phyloP scores from a whole-genome alignment of 2,329 filamentous ascomycete species.

The Xylariaceae sp. region DNA sequence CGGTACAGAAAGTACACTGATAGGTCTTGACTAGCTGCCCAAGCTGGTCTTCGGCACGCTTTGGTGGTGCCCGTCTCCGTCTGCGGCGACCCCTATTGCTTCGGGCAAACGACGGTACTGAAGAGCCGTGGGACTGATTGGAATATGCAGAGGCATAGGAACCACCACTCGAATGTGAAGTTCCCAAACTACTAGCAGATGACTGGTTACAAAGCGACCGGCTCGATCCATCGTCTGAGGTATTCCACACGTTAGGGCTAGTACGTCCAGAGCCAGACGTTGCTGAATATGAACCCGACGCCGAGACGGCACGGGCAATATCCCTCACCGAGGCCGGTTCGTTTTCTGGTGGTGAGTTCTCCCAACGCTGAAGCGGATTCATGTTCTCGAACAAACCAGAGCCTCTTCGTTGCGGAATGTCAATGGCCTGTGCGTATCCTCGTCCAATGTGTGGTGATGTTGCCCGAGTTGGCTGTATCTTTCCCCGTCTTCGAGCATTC shows the following conservation, averaged over 20 bases:
- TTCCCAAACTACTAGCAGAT: conserved; percentile 59
- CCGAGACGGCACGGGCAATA: conserved; percentile 57
- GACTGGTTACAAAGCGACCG: conserved; percentile 58
- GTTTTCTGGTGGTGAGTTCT: conserved; percentile 58
- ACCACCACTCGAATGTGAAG: conserved; percentile 57
- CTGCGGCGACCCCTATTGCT: conserved; percentile 46
- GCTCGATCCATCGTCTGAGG: conserved; percentile 60
- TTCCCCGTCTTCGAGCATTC: conserved; percentile 80
- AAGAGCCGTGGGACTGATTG: conserved; percentile 57
- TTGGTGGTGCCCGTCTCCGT: conserved; percentile 44
- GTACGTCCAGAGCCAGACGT: conserved; percentile 51
- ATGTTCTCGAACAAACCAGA: conserved; percentile 50
- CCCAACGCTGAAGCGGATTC: conserved; percentile 59
- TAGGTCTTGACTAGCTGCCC: conserved; percentile 52
- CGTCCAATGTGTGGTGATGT: conserved; percentile 67
- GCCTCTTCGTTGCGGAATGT: conserved; percentile 65
- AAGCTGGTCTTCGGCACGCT: conserved; percentile 38
- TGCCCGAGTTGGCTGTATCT: conserved; percentile 66
- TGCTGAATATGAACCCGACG: conserved; percentile 44
- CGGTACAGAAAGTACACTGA: conserved; percentile 68
- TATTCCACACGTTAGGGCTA: conserved; percentile 56
- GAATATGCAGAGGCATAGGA: conserved; percentile 61
- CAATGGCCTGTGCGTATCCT: conserved; percentile 61
- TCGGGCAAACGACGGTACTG: conserved; percentile 41
- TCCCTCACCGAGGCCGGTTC: conserved; percentile 58